Evolutionary conservation across 176 grass and related monocot species (phyloP).

Genomic region (Cenchrus americanus): DNA sequence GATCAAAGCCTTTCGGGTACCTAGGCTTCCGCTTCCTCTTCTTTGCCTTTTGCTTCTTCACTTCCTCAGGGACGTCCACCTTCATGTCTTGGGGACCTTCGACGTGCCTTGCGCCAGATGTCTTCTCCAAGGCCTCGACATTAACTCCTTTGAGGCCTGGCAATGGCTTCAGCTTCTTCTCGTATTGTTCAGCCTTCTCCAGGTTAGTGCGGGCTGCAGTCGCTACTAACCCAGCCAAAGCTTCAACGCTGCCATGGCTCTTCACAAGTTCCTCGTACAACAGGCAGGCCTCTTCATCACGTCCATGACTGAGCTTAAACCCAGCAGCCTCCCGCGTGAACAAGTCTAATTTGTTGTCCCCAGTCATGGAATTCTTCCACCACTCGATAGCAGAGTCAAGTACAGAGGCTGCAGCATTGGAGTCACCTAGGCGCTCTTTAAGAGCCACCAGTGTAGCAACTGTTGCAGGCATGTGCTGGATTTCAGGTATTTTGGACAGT

Average conservation of each 20-base stretch:
- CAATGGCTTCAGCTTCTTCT: conserved; percentile 84
- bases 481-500: conserved; percentile 69
- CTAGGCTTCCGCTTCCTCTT: conserved; percentile 91
- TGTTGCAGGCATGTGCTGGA: conserved; percentile 85
- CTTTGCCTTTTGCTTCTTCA: conserved; percentile 78
- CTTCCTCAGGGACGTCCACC: conserved; percentile 63
- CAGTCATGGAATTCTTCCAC: conserved; percentile 89
- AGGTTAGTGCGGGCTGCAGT: conserved; percentile 76
- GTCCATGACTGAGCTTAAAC: conserved; percentile 85
- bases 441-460: conserved; percentile 70
- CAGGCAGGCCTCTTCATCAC: conserved; percentile 69
- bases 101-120: conserved; percentile 78
- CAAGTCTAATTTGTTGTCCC: conserved; percentile 73
- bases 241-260: conserved; percentile 68
- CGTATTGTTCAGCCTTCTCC: conserved; percentile 85
- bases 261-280: conserved; percentile 89
- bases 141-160: conserved; percentile 75
- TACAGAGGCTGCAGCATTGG: conserved; percentile 52
- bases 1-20: conserved; percentile 86
- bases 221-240: conserved; percentile 78
- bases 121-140: conserved; percentile 78
- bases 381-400: conserved; percentile 75
- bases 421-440: conserved; percentile 70
- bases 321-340: conserved; percentile 77
- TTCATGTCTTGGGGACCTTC: conserved; percentile 52